A percentile compares a stretch with the other conserved stretches of the same genome.
These are phyloP conservation scores for Xylaria castorea DNA, from an alignment of 495 filamentous ascomycete species.

Conservation along the genomic window DNA sequence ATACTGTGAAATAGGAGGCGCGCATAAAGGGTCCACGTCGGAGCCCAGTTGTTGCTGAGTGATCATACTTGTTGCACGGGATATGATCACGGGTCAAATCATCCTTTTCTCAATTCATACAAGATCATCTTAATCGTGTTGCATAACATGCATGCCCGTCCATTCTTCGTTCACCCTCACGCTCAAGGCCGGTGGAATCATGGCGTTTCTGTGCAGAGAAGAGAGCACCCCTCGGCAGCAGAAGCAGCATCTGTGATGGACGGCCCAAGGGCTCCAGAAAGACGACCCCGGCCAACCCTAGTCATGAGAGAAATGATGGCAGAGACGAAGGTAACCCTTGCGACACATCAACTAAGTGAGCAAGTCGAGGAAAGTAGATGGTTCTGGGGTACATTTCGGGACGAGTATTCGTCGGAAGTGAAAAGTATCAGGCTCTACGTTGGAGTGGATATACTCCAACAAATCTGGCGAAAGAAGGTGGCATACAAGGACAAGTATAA, in stretches of 20 bases:
- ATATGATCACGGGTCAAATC: neutral
- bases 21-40: neutral
- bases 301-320: conserved; percentile 22
- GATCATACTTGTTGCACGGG: neutral
- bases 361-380: conserved; percentile 37
- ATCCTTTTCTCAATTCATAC: neutral
- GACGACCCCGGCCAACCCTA: neutral
- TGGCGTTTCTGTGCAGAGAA: neutral
- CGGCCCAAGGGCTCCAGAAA: neutral
- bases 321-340: conserved; percentile 37
- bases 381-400: conserved; percentile 39
- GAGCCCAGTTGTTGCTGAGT: neutral
- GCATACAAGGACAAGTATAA: conserved; percentile 29
- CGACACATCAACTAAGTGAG: conserved; percentile 35
- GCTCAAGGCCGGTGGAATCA: neutral
- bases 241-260: neutral
- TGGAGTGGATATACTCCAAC: conserved; percentile 32
- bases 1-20: neutral
- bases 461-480: conserved; percentile 43
- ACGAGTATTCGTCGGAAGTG: conserved; percentile 40
- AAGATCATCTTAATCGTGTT: neutral
- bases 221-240: neutral
- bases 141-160: neutral
- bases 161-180: conserved; percentile 25
- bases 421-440: conserved; percentile 37